These are phyloP conservation scores for Rhizophora mangle DNA, from an alignment of 345 rosid species.

Conservation along the genomic window DNA sequence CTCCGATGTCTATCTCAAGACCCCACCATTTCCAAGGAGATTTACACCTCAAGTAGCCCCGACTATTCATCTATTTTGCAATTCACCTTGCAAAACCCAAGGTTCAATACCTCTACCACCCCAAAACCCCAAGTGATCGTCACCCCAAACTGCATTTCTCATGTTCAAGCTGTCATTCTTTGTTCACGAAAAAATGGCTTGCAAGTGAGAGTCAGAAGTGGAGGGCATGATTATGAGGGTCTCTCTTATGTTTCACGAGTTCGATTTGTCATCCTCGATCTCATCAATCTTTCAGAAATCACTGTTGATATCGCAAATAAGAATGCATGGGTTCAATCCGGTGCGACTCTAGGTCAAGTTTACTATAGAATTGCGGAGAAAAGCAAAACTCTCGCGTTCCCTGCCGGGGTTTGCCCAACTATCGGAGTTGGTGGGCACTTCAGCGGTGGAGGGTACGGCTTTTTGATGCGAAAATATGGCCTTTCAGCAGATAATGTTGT, in stretches of 20 bases:
- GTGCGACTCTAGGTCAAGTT: not conserved
- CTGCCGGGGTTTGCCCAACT: constrained; percentile 7
- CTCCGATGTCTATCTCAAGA: constrained; percentile 19
- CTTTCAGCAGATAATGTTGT: constrained; percentile 11
- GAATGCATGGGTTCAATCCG: not conserved
- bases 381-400: constrained; percentile 15
- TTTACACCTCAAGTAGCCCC: constrained; percentile 6
- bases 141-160: not conserved
- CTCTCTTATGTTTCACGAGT: constrained; percentile 5
- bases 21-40: constrained; percentile 7
- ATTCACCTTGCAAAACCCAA: constrained; percentile 22
- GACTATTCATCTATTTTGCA: constrained; percentile 11
- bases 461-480: constrained; percentile 7
- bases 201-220: constrained; percentile 11
- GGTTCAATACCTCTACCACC: constrained; percentile 14
- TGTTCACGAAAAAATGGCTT: not conserved
- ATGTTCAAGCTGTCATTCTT: constrained; percentile 4
- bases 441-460: constrained; percentile 20
- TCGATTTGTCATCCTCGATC: not conserved
- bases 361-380: constrained; percentile 19
- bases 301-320: not conserved
- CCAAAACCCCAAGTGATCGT: constrained; percentile 9
- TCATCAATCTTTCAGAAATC: not conserved
- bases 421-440: constrained; percentile 12
- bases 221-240: constrained; percentile 22